Percentiles rank a stretch among this genome's conserved stretches.
Conservation (phyloP, 2,329 filamentous ascomycete species). For the Calonectria montana region DNA sequence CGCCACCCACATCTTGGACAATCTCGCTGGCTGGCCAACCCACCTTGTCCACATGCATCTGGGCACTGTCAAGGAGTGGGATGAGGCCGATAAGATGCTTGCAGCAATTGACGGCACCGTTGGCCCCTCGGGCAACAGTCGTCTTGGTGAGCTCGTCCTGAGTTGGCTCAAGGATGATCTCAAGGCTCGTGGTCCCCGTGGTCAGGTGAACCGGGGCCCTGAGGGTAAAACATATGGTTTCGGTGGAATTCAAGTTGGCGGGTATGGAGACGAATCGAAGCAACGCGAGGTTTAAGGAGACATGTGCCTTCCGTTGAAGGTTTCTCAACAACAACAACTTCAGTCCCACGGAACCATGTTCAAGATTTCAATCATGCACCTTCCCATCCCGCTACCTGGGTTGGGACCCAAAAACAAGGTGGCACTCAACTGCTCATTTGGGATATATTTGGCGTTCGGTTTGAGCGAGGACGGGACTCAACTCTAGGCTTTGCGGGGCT, state of each 20-base stretch:
- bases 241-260: constrained; percentile 63
- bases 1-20: constrained; percentile 96
- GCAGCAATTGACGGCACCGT: constrained; percentile 56
- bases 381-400: constrained; percentile 16
- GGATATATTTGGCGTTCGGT: constrained; percentile 28
- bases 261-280: constrained; percentile 68
- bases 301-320: background rate
- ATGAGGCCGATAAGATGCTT: constrained; percentile 77
- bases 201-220: constrained; percentile 61
- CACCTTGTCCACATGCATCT: constrained; percentile 97
- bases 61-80: constrained; percentile 89
- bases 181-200: constrained; percentile 80
- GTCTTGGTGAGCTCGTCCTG: constrained; percentile 87
- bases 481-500: constrained; percentile 45
- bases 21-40: constrained; percentile 93
- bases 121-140: constrained; percentile 75
- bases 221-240: constrained; percentile 74
- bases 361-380: background rate
- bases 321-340: constrained; percentile 41
- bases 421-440: constrained; percentile 49
- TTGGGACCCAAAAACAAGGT: constrained; percentile 26
- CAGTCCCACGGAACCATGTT: background rate
- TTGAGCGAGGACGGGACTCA: constrained; percentile 45
- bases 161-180: constrained; percentile 88
- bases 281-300: constrained; percentile 42